Base-by-base conservation (phyloP, 2,329 filamentous ascomycete species). In the Fusarium verticillioides region DNA sequence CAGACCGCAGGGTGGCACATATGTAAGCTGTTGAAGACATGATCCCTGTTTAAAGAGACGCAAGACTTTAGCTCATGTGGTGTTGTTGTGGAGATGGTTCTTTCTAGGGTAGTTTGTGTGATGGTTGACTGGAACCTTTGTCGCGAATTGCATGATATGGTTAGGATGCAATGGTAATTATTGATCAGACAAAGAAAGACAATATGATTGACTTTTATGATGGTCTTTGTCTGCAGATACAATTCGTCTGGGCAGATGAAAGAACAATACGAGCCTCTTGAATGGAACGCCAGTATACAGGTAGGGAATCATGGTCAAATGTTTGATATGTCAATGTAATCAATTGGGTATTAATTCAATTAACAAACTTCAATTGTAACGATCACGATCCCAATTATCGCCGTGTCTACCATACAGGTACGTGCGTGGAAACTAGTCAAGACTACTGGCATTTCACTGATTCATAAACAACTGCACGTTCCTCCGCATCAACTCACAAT, bases 361-460 rank as follows among this genome's bases (percentile, higher is more conserved):
- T 23, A 9, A 34, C 21, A 9, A 34, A 28, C 15, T 36, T 18
- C 16, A 23, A 21, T 30, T 32, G 4, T 32, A 30, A 53, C 32
- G 50, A 72, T 69, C 71, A 44, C 56, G 71, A 73, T 74, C 66
- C 18, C 50, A 58, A 58, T 49, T 13, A 64, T 72, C 52, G 26
- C 63, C 44, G 8, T 57, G 63, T 74, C 63, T 73, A 74, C 70
- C 39, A 47, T 28, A 49, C 19, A 19, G 32, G 56, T 58, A 58
- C 57, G 52, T 64, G 59, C 30, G 39, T 63, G 56, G 46, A 62
- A 68, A 73, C 69, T 71, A 30, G 39, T 49, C 56, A 60, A 44
- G 39, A 32, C 46, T 59, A 58, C 72, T 78, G 72, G 75, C 42
- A 77, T 77, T 76, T 43, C 15, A 40, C 32, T 76, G 65, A 69